These are phyloP conservation scores for Xeromyces bisporus DNA, from an alignment of 495 filamentous ascomycete species.

Conservation along the genomic window DNA sequence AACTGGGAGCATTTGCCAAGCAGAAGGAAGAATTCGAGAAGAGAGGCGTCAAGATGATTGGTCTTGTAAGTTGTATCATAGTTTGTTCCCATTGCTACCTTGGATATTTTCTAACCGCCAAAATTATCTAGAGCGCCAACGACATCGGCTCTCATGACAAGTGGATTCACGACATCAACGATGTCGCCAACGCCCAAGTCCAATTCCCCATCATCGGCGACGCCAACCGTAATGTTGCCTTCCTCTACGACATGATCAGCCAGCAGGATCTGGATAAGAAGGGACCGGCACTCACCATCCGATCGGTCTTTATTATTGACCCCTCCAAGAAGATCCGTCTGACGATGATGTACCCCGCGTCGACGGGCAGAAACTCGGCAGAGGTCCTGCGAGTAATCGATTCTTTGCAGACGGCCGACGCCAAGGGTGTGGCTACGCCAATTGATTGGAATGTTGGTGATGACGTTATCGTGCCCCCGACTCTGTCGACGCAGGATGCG, in stretches of 20 bases:
- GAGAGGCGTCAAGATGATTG: constrained; percentile 50
- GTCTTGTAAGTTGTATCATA: constrained; percentile 24
- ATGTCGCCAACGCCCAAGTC: constrained; percentile 36
- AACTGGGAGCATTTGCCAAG: constrained; percentile 51
- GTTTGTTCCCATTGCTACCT: not conserved
- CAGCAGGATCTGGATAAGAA: constrained; percentile 37
- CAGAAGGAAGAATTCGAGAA: constrained; percentile 43
- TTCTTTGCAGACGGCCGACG: constrained; percentile 45
- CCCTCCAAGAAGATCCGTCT: constrained; percentile 51
- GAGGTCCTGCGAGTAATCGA: constrained; percentile 53
- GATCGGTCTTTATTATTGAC: constrained; percentile 54
- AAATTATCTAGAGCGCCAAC: constrained; percentile 33
- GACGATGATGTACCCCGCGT: constrained; percentile 52
- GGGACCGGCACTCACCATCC: constrained; percentile 49
- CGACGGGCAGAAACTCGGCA: constrained; percentile 44
- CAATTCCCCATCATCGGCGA: constrained; percentile 57
- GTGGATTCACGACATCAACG: constrained; percentile 54
- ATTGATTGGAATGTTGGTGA: constrained; percentile 48
- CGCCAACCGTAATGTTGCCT: constrained; percentile 46
- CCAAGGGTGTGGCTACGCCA: constrained; percentile 44
- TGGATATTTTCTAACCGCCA: not conserved
- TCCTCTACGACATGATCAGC: constrained; percentile 51
- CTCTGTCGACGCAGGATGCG: constrained; percentile 44
- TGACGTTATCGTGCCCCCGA: constrained; percentile 51
- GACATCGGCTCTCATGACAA: constrained; percentile 37